A percentile compares a stretch with the other conserved stretches of the same genome.
phyloP scores from a whole-genome alignment of 371 early-diverging fungal species.

The Zopfochytrium polystomum region DNA sequence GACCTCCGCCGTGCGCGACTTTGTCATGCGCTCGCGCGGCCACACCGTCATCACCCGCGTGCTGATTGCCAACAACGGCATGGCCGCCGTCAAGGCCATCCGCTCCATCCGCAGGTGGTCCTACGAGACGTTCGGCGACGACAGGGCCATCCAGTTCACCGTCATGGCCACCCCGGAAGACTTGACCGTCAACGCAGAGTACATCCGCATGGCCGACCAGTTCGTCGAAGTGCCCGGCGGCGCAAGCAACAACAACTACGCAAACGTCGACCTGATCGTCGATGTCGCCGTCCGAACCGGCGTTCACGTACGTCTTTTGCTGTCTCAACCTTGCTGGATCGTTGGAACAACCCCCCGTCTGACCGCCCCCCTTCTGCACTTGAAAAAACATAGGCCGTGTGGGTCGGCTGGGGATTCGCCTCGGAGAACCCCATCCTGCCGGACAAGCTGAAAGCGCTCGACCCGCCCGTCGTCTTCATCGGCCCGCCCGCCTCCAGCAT shows the following conservation, averaged over 20 bases:
- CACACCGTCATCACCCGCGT: slow-evolving; percentile 51
- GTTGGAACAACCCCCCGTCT: neutral
- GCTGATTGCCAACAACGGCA: slow-evolving; percentile 98
- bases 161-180: slow-evolving; percentile 99
- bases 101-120: slow-evolving; percentile 97
- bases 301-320: slow-evolving; percentile 66
- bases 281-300: slow-evolving; percentile 94
- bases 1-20: slow-evolving; percentile 39
- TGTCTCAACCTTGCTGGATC: slow-evolving; percentile 9
- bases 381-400: slow-evolving; percentile 48
- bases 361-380: neutral
- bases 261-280: slow-evolving; percentile 95
- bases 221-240: slow-evolving; percentile 97
- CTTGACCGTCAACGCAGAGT: slow-evolving; percentile 93
- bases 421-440: slow-evolving; percentile 97
- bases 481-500: slow-evolving; percentile 99
- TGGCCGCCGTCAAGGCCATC: slow-evolving; percentile 99
- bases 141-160: slow-evolving; percentile 92
- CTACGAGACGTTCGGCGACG: slow-evolving; percentile 96
- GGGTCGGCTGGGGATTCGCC: slow-evolving; percentile 96
- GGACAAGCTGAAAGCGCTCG: slow-evolving; percentile 78
- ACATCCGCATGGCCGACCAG: slow-evolving; percentile 97
- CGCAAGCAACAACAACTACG: slow-evolving; percentile 95
- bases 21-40: slow-evolving; percentile 34
- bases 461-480: slow-evolving; percentile 80